These are phyloP conservation scores for Termitomyces sp. DNA, from an alignment of 768 basidiomycete species.

Conservation along the genomic window DNA sequence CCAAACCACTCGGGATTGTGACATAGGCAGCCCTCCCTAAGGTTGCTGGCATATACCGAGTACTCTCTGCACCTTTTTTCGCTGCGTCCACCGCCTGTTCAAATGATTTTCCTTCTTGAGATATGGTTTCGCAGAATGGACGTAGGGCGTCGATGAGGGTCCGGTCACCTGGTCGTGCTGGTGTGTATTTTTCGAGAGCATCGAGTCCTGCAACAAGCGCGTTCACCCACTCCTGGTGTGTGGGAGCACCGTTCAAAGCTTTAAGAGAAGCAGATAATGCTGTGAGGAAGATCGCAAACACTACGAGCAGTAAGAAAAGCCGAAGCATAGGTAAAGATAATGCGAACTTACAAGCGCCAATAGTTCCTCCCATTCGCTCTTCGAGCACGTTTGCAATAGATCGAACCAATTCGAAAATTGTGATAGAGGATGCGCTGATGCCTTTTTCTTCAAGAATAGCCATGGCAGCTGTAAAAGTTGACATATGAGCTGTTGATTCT, in stretches of 20 bases:
- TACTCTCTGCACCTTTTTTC: slow-evolving; percentile 38
- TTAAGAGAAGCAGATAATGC: slow-evolving; percentile 24
- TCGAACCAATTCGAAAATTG: slow-evolving; percentile 18
- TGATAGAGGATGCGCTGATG: slow-evolving; percentile 13
- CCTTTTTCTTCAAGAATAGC: slow-evolving; percentile 5
- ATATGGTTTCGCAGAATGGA: slow-evolving; percentile 36
- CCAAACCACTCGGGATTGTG: slow-evolving; percentile 19
- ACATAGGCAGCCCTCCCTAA: slow-evolving; percentile 50
- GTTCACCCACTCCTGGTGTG: slow-evolving; percentile 3
- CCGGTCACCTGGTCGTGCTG: slow-evolving; percentile 48
- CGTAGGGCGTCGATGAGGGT: slow-evolving; percentile 50
- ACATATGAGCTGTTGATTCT: neutral
- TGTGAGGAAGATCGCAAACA: slow-evolving; percentile 40
- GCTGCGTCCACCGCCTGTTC: slow-evolving; percentile 29
- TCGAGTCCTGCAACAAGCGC: slow-evolving; percentile 21
- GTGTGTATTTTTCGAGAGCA: slow-evolving; percentile 35
- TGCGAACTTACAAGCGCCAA: slow-evolving; percentile 36
- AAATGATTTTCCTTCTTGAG: slow-evolving; percentile 14
- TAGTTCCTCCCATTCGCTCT: slow-evolving; percentile 50
- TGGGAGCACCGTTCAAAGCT: neutral
- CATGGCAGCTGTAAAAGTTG: neutral
- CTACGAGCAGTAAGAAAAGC: slow-evolving; percentile 14
- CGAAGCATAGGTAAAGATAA: neutral
- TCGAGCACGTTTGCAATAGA: slow-evolving; percentile 38
- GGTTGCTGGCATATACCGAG: slow-evolving; percentile 38